Evolutionary conservation across 192 early-diverging fungal genomes (phyloP), one percentile per base, ranked within the genome.

Genomic region (Coemansia sp.): DNA sequence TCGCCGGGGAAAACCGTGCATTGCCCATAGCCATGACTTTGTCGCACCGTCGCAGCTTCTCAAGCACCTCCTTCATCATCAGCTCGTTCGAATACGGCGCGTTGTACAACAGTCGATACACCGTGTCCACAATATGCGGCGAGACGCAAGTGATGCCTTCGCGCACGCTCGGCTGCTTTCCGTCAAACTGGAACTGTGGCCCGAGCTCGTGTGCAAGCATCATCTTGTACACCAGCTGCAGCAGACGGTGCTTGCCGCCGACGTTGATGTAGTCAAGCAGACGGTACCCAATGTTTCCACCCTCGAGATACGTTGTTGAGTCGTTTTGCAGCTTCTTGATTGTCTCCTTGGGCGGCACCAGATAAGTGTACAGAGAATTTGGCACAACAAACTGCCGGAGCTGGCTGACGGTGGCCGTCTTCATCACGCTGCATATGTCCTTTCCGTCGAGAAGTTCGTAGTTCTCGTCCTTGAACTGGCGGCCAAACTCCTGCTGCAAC

Each of bases 71-170:
- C 71, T 87, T 89, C 69, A 90, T 87, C 76, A 91, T 86, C 8
- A 87, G 79, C 65, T 90, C 89, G 49, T 87, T 88, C 67, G 90
- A 88, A 63, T 88, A 90, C 41, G 91, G 91, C 50, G 89, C 86
- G 67, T 86, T 89, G 68, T 89, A 88, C n/a, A 91, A 67, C 39
- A 91, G 66, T 63, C 89, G 90, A 65, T 91, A 93, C 41, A 91
- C 86, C n/a, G 89, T 87, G 63, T 93, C 91, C 11, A 91, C 75
- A 2, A 89, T 86, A 64, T 88, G 85, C 19, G 91, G 91, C 25
- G 91, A 90, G 38, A 89, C 87, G 50, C 90, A 92, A 2, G 76
- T 85, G 57, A 88, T 76, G 62, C 61, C 79, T 50, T 65, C 57
- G 49, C 72, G 71, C n/a, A 65, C 76, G 42, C 70, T 69, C 37